Evolutionary conservation across 2,329 filamentous ascomycete species (phyloP).

Genomic region (Teratosphaeria epicoccoides): DNA sequence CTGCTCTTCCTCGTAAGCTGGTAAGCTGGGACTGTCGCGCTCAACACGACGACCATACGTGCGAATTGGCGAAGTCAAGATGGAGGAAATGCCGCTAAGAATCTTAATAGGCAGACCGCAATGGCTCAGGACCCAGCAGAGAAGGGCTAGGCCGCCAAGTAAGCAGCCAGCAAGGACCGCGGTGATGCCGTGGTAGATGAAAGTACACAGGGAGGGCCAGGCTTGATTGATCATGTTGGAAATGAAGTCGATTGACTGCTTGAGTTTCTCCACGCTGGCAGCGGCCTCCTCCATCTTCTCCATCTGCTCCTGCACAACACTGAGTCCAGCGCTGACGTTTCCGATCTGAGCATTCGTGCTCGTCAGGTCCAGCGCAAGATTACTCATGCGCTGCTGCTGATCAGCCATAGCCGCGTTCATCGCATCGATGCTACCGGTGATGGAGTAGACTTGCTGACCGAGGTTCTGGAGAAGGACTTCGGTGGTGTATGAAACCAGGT

Average conservation of each 20-base stretch:
- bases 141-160: background rate
- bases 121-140: background rate
- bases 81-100: background rate
- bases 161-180: background rate
- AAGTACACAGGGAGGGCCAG: background rate
- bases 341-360: background rate
- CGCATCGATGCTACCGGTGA: background rate
- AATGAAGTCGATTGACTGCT: background rate
- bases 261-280: background rate
- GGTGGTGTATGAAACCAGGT: background rate
- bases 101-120: background rate
- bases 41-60: background rate
- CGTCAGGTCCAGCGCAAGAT: background rate
- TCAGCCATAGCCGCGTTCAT: background rate
- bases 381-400: background rate
- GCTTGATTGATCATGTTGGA: background rate
- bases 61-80: background rate
- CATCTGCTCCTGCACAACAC: background rate
- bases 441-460: background rate
- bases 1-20: background rate
- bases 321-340: background rate
- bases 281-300: background rate
- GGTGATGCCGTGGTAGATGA: background rate
- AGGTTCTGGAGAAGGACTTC: background rate
- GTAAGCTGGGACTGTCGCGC: background rate